phyloP scores from a whole-genome alignment of 257 asterid genomes.

The Orobanche coerulescens region DNA sequence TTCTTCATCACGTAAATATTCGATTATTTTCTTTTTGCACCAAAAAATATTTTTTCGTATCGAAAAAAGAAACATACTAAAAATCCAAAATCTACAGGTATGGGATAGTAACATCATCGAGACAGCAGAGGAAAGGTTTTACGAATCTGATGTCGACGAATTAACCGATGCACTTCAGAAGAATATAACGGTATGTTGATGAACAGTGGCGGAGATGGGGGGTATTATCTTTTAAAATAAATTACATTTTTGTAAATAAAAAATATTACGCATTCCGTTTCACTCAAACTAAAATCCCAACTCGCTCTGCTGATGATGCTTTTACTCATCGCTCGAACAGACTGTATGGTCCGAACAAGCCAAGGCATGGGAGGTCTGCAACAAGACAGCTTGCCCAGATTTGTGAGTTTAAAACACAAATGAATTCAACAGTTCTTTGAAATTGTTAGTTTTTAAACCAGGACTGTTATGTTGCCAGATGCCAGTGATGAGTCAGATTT shows the following conservation, averaged over 20 bases:
- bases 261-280: no score
- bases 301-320: no score
- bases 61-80: neutral
- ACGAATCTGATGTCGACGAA: slow-evolving; percentile 41
- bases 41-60: no score
- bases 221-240: no score
- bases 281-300: no score
- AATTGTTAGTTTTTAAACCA: no score
- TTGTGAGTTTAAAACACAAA: slow-evolving; percentile 45
- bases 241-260: no score
- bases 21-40: neutral
- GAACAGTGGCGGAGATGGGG: no score
- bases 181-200: slow-evolving; percentile 75
- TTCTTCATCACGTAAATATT: slow-evolving; percentile 63
- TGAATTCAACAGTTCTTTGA: no score
- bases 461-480: no score
- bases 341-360: slow-evolving; percentile 65
- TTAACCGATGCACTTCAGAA: slow-evolving; percentile 46
- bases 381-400: slow-evolving; percentile 55
- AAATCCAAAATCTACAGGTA: slow-evolving; percentile 35
- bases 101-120: slow-evolving; percentile 87
- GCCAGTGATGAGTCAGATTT: no score
- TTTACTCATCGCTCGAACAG: no score
- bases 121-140: slow-evolving; percentile 50
- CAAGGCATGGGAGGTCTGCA: slow-evolving; percentile 70